Conservation (phyloP, 129 eudicot species). For the Helichrysum umbraculigerum region DNA sequence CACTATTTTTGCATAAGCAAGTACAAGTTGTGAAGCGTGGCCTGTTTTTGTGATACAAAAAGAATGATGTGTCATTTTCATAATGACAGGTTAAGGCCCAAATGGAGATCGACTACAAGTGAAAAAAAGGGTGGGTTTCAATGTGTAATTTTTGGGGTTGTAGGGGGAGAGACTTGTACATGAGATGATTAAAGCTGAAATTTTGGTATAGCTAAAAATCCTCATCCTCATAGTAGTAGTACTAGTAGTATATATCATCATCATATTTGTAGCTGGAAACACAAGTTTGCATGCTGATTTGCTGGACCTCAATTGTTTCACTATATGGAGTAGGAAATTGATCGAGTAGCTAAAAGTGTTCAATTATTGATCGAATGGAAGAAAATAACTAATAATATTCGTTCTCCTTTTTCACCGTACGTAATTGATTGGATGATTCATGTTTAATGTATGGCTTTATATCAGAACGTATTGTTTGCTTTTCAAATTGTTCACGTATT, state of each 20-base stretch:
- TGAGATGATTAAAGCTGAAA: conserved; percentile 27
- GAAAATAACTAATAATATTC: too few species aligned
- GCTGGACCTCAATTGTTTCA: too few species aligned
- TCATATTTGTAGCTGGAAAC: not conserved
- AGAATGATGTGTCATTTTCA: not conserved
- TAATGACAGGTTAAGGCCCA: not conserved
- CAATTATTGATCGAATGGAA: too few species aligned
- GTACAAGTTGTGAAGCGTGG: not conserved
- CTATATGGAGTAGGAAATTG: too few species aligned
- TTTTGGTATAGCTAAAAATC: conserved; percentile 23
- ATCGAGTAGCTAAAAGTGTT: too few species aligned
- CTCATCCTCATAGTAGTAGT: not conserved
- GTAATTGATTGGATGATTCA: too few species aligned
- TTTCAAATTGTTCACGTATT: too few species aligned
- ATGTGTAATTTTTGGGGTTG: not conserved
- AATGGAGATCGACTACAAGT: not conserved
- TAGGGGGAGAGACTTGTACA: conserved; percentile 24
- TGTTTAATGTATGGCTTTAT: too few species aligned
- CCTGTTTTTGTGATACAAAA: not conserved
- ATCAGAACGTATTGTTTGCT: too few species aligned
- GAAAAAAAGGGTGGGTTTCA: not conserved
- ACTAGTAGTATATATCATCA: not conserved
- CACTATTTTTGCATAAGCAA: not conserved
- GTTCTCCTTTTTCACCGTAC: too few species aligned
- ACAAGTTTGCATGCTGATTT: conserved; percentile 1